A percentile compares a stretch with the other conserved stretches of the same genome.
Conservation (phyloP, 108 stramenopile genomes). For the Cyclotella distinguenda region DNA sequence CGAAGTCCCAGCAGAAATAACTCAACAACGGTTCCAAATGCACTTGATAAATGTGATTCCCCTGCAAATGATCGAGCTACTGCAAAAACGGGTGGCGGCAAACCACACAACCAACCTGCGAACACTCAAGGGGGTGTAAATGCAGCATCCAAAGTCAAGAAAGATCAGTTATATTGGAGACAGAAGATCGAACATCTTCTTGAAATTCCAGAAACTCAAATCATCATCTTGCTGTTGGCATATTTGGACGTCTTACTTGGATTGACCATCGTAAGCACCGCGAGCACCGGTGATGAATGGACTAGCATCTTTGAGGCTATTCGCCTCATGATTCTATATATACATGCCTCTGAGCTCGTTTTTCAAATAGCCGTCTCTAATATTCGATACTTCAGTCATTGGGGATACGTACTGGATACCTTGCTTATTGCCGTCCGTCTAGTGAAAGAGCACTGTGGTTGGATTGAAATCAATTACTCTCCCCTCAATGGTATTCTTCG, state of each 20-base stretch:
- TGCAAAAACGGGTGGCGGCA: too few relatives aligned
- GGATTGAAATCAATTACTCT: slow-evolving; percentile 1
- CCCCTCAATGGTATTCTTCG: slow-evolving; percentile 1
- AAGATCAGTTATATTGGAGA: too few relatives aligned
- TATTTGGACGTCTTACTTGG: slow-evolving; percentile 26
- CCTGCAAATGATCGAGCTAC: too few relatives aligned
- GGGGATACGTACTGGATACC: slow-evolving; percentile 31
- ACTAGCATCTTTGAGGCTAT: background rate
- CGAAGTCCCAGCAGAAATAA: too few relatives aligned
- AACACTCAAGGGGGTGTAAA: too few relatives aligned
- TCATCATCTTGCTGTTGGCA: slow-evolving; percentile 1
- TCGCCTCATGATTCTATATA: slow-evolving; percentile 8
- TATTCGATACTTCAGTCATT: slow-evolving; percentile 28
- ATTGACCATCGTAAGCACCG: background rate
- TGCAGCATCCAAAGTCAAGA: too few relatives aligned
- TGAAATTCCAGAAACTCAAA: background rate
- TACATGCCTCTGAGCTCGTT: slow-evolving; percentile 18
- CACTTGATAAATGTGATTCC: too few relatives aligned
- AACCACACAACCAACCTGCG: too few relatives aligned
- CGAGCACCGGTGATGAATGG: background rate
- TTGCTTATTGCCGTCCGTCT: slow-evolving; percentile 13
- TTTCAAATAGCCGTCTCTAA: slow-evolving; percentile 18
- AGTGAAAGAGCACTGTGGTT: background rate
- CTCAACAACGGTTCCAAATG: too few relatives aligned
- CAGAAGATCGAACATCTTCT: background rate